Evolutionary conservation across 2,329 filamentous ascomycete species (phyloP).

Genomic region (Phialocephala sp.): DNA sequence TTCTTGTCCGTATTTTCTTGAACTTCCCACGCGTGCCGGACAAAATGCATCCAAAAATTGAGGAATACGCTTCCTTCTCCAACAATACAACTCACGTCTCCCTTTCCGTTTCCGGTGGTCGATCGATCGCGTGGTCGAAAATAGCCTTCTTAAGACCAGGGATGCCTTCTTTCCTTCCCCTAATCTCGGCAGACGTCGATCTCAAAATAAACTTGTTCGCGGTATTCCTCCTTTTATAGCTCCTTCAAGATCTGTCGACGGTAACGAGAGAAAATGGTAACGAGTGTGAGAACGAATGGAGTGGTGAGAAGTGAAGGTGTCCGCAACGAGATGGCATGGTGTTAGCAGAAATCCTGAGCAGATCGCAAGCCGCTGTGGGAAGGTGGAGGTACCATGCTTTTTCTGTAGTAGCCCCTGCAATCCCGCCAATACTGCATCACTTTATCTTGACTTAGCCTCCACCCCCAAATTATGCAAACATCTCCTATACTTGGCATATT

Average conservation of each 20-base stretch:
- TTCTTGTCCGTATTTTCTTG: background rate
- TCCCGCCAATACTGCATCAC: background rate
- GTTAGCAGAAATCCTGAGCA: background rate
- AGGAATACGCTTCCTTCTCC: background rate
- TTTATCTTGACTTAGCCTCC: conserved; percentile 1
- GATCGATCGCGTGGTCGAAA: background rate
- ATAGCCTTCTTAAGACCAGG: conserved; percentile 16
- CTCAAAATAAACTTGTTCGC: background rate
- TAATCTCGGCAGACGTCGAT: conserved; percentile 9
- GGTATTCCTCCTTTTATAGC: background rate
- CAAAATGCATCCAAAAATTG: background rate
- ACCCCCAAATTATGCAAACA: background rate
- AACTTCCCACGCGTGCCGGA: background rate
- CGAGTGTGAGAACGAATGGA: conserved; percentile 1
- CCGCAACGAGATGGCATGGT: background rate
- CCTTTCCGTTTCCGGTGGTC: conserved; percentile 15
- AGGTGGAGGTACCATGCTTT: background rate
- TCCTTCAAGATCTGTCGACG: background rate
- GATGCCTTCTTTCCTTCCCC: conserved; percentile 9
- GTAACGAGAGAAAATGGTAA: background rate
- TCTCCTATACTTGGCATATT: background rate
- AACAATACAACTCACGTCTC: conserved; percentile 11
- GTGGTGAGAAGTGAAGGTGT: conserved; percentile 5
- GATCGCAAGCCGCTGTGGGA: conserved; percentile 1
- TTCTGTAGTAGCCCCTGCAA: background rate